Base-by-base conservation (phyloP, 2,329 filamentous ascomycete genomes). In the Phoma sp. region DNA sequence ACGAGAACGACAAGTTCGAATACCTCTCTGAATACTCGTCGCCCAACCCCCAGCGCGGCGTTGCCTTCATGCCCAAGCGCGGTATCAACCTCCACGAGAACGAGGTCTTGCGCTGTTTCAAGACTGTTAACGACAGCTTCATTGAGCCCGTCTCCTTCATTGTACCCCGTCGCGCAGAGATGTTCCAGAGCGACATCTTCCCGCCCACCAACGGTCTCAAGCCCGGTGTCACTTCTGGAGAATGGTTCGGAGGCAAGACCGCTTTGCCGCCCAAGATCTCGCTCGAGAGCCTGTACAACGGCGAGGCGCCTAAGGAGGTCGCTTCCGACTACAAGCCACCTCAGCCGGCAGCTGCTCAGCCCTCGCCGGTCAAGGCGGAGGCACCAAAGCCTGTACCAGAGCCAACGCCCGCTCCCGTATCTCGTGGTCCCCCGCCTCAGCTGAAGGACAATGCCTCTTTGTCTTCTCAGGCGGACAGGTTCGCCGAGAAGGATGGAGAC, bases 101-200 rank as follows among this genome's bases (percentile, higher is more conserved):
- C 73, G 95, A 99, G 75, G 68, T 73, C 47, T 93, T 96, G 83
- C 88, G 93, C 64, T 93, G 89, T 38, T 99, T 90, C 86, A 99
- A 99, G 84, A 98, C 95, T 0, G 90, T 98, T 75, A 96, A 93
- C 76, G 95, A 99, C 73, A 76, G 80, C 41, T 96, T 96, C 78
- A 91, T 99, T 67, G 95, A 99, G 78, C 95, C 95, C 36, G 90
- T 99, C 70, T 96, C 95, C 2, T 99, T 99, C 79, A 96, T 96
- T 49, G 95, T 98, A 2, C 95, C 95, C 43, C 87, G 95, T 60
- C 87, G 95, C 60, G 91, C 95, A 50, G 92, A 97, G 77, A 91
- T 89, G 46, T 97, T 97, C 86, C 93, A 98, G 78, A 91, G 92
- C 57, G 95, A 99, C 72, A 97, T 99, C 68, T 99, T 91, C 76